phyloP scores from a whole-genome alignment of 2,329 filamentous ascomycete genomes.

The Allantophomopsis cytisporea region DNA sequence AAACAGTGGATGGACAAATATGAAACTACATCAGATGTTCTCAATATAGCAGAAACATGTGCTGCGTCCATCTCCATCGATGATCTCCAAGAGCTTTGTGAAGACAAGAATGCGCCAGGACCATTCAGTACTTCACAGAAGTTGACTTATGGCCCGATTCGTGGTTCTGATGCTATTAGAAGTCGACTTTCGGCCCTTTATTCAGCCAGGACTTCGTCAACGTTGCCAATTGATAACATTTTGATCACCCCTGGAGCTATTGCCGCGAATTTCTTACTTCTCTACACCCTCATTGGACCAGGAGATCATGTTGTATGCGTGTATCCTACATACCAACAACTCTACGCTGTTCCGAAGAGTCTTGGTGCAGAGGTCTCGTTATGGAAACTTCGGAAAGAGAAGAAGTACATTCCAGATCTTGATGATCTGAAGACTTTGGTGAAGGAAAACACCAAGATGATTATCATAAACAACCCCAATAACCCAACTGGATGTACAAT shows the following conservation, averaged over 20 bases:
- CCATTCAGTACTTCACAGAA: constrained; percentile 38
- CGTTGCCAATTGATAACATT: constrained; percentile 45
- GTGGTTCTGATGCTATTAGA: constrained; percentile 50
- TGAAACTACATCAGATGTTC: constrained; percentile 36
- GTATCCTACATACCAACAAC: constrained; percentile 76
- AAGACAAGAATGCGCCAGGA: constrained; percentile 29
- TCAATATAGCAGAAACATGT: constrained; percentile 73
- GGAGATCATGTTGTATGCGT: constrained; percentile 80
- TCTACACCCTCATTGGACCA: constrained; percentile 58
- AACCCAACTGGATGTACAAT: constrained; percentile 70
- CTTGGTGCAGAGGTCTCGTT: constrained; percentile 66
- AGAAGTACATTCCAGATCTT: constrained; percentile 54
- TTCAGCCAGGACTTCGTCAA: constrained; percentile 33
- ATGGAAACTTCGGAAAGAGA: constrained; percentile 54
- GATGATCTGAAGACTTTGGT: constrained; percentile 52
- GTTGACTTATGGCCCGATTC: constrained; percentile 63
- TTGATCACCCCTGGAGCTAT: constrained; percentile 73
- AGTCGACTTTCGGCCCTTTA: constrained; percentile 52
- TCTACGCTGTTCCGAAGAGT: constrained; percentile 62
- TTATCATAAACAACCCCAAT: constrained; percentile 63
- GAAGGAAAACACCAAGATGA: constrained; percentile 56
- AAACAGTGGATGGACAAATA: constrained; percentile 49
- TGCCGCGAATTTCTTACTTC: constrained; percentile 67
- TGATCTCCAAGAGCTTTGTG: constrained; percentile 45
- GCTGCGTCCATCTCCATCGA: constrained; percentile 61